phyloP scores from a whole-genome alignment of 1,284 basidiomycete species.

The Wolfiporia cocos region DNA sequence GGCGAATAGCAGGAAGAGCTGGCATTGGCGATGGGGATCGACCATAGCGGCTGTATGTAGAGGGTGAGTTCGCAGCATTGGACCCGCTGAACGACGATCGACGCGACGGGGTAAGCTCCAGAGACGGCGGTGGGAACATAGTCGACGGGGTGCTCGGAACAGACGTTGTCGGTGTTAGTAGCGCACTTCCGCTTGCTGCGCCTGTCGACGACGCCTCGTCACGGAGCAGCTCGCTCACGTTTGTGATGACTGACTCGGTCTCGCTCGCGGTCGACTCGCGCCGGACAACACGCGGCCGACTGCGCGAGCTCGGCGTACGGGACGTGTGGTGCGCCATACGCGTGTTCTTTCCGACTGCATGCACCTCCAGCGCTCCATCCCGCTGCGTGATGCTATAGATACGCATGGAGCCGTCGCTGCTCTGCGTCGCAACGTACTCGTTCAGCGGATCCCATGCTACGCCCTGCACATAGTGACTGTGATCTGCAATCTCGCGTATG shows the following conservation, averaged over 20 bases:
- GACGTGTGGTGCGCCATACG: conserved; percentile 64
- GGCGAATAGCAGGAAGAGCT: conserved; percentile 81
- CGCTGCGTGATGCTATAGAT: conserved; percentile 79
- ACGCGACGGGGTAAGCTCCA: conserved; percentile 66
- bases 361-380: conserved; percentile 77
- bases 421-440: conserved; percentile 93
- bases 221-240: conserved; percentile 42
- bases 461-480: conserved; percentile 92
- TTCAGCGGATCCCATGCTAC: conserved; percentile 96
- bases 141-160: conserved; percentile 51
- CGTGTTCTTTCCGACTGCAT: conserved; percentile 78
- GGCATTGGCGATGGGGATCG: conserved; percentile 91
- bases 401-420: conserved; percentile 88
- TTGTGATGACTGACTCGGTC: conserved; percentile 53
- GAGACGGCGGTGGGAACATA: conserved; percentile 72
- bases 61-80: conserved; percentile 70
- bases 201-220: conserved; percentile 23
- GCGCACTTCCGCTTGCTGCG: conserved; percentile 24
- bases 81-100: conserved; percentile 86
- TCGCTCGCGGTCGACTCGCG: conserved; percentile 75
- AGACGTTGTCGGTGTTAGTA: conserved; percentile 60
- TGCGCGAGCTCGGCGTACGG: conserved; percentile 56
- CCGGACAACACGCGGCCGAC: conserved; percentile 53
- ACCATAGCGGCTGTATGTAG: conserved; percentile 60
- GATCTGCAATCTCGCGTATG: conserved; percentile 82